phyloP scores from a whole-genome alignment of 1,284 basidiomycete species.

The Leccinum colubrinum region DNA sequence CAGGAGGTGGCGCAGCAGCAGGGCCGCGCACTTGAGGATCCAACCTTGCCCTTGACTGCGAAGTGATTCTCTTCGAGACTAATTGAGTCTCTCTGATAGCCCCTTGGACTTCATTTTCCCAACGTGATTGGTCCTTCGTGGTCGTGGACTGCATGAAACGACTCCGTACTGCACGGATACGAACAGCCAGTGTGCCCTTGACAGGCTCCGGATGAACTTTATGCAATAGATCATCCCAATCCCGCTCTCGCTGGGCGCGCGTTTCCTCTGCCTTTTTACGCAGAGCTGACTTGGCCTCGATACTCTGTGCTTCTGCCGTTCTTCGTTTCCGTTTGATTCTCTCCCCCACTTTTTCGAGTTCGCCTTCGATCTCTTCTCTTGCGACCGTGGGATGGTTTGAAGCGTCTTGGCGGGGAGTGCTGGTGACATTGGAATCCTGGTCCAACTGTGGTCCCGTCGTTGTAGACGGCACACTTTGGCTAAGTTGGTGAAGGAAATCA shows the following conservation, averaged over 20 bases:
- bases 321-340: constrained; percentile 29
- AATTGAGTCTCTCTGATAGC: constrained; percentile 56
- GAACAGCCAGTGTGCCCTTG: constrained; percentile 44
- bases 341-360: constrained; percentile 42
- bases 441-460: constrained; percentile 38
- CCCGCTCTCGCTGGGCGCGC: constrained; percentile 51
- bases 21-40: constrained; percentile 4
- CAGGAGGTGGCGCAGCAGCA: constrained; percentile 33
- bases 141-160: constrained; percentile 58
- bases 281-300: constrained; percentile 48
- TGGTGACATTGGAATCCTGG: constrained; percentile 51
- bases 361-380: constrained; percentile 39
- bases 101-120: constrained; percentile 58
- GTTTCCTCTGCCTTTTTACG: constrained; percentile 58
- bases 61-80: constrained; percentile 42
- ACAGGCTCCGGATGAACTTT: constrained; percentile 53
- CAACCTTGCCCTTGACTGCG: constrained; percentile 26
- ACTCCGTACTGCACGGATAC: constrained; percentile 51
- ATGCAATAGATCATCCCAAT: constrained; percentile 60
- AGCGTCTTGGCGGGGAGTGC: constrained; percentile 54
- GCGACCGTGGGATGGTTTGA: constrained; percentile 43
- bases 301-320: constrained; percentile 36
- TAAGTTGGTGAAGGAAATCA: constrained; percentile 51
- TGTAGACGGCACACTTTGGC: constrained; percentile 36
- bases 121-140: constrained; percentile 48